phyloP scores from a whole-genome alignment of 305 asterid species.

The Rubia tinctorum region DNA sequence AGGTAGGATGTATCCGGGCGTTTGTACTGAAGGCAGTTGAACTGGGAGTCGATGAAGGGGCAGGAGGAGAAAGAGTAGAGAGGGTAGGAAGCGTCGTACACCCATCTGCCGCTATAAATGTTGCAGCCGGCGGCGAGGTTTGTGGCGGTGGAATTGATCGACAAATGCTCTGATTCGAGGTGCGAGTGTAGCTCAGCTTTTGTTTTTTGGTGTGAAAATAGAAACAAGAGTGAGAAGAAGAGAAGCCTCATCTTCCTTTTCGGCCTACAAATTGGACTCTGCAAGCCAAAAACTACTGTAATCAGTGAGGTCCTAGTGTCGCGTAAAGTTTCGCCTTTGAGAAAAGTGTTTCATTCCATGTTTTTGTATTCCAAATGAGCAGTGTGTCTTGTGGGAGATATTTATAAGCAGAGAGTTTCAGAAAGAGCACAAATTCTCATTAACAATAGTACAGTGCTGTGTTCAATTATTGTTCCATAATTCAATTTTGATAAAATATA shows the following conservation, averaged over 20 bases:
- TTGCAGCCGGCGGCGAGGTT: conserved; percentile 48
- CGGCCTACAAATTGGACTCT: background rate
- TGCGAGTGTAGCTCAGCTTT: conserved; percentile 20
- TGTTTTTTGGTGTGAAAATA: conserved; percentile 26
- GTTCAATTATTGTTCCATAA: background rate
- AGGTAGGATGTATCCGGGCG: conserved; percentile 76
- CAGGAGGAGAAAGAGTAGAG: conserved; percentile 69
- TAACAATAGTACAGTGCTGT: background rate
- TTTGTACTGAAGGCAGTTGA: conserved; percentile 70
- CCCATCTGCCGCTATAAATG: conserved; percentile 80
- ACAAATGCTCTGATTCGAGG: conserved; percentile 16
- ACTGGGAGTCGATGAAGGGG: conserved; percentile 80
- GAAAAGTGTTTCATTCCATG: conserved; percentile 4
- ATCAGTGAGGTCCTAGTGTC: background rate
- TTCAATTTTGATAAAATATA: background rate
- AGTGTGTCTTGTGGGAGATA: background rate
- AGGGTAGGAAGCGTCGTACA: conserved; percentile 73
- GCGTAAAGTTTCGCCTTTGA: conserved; percentile 15
- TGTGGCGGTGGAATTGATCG: conserved; percentile 19
- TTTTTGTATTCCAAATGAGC: background rate
- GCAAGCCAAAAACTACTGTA: background rate
- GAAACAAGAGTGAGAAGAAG: conserved; percentile 13
- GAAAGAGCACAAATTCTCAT: background rate
- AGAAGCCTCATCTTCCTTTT: conserved; percentile 21
- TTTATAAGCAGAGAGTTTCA: conserved; percentile 10